phyloP scores from a whole-genome alignment of 306 rosid species.

The Gynostemma pentaphyllum region DNA sequence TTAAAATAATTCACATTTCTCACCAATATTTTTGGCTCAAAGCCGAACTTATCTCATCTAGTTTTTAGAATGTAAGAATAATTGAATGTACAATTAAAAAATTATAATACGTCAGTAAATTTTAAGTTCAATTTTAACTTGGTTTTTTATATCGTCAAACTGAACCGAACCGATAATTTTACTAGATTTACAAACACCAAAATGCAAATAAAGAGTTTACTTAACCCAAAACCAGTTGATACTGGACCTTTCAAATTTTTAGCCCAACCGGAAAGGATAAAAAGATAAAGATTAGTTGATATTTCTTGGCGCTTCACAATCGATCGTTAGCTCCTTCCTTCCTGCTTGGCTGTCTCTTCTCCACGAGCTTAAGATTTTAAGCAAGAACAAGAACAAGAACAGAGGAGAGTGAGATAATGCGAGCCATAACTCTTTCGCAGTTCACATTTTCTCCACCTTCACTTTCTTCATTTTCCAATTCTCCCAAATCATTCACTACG shows the following conservation, averaged over 20 bases:
- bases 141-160: no score
- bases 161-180: no score
- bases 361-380: neutral
- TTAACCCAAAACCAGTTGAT: neutral
- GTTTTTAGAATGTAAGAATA: no score
- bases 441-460: constrained; percentile 24
- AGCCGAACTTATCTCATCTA: no score
- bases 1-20: no score
- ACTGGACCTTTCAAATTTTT: neutral
- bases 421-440: constrained; percentile 33
- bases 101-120: no score
- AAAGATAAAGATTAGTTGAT: constrained; percentile 1
- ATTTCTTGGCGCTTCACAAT: neutral
- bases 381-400: neutral
- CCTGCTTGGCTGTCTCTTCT: neutral
- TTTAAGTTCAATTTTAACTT: no score
- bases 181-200: no score
- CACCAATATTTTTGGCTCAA: no score
- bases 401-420: constrained; percentile 27
- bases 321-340: neutral
- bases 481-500: constrained; percentile 28
- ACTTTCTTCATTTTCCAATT: constrained; percentile 18
- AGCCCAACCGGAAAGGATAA: constrained; percentile 3
- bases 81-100: no score
- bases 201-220: no score